Evolutionary conservation across 306 rosid genomes (phyloP), one percentile per base, ranked within the genome.

Genomic region (Glycine tomentella): DNA sequence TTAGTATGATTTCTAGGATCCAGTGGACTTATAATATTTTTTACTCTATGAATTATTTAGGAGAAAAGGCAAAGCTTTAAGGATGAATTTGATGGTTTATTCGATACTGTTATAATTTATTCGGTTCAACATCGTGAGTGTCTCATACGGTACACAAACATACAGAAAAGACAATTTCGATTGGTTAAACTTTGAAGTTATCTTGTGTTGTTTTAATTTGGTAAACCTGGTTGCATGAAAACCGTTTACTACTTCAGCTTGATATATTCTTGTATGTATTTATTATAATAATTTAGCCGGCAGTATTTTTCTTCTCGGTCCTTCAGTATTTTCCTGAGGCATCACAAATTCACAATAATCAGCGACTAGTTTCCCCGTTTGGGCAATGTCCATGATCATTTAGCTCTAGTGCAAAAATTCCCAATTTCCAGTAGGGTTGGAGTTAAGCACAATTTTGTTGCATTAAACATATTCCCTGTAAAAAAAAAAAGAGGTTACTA

Each of bases 141-240:
- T 79, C 14, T 49, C 75, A 52, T 11, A 64, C 48, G 49, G 11
- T 59, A 9, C 17, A 42, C 58, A 84, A 48, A 76, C 84, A 84
- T 13, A 69, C 3, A 59, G 64, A 76, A n/a, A 82, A 71, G 72
- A 80, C 85, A 80, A 80, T 13, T 13, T 76, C 36, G 63, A 69
- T 63, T 36, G 76, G 33, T 72, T 64, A 61, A 76, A 66, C 83
- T 56, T 77, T 57, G 83, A 69, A 65, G 34, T 81, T 63, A 85
- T 85, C 83, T 71, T 76, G 58, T 5, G 76, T 36, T 56, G 58
- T 68, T 49, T 56, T 78, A 45, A n/a, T 78, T 38, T 73, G 63
- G 72, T 65, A 56, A 5, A 53, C 65, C 77, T 78, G 62, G 61
- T 51, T 4, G 48, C 70, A 55, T 59, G 78, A 55, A 77, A 71